Percentiles rank a stretch among this genome's conserved stretches.
Conservation (phyloP, 257 asterid genomes). For the Nicotiana obtusifolia region DNA sequence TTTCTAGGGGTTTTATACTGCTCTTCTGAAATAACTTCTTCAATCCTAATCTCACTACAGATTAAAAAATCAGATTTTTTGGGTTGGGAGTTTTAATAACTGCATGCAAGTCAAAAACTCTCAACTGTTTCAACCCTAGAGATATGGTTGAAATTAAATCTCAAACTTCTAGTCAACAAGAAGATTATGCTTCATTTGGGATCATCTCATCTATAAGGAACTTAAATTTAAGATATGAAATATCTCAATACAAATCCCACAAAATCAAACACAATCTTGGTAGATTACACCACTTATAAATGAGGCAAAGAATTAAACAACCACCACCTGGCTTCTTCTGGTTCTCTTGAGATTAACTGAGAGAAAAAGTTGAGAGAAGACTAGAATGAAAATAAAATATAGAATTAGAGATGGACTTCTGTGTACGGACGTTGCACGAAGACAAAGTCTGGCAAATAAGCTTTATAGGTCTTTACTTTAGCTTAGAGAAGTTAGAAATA, state of each 20-base stretch:
- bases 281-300: background rate
- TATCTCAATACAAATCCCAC: background rate
- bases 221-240: background rate
- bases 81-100: background rate
- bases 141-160: conserved; percentile 4
- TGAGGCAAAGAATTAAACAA: background rate
- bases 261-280: background rate
- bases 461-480: background rate
- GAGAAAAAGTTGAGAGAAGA: background rate
- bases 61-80: background rate
- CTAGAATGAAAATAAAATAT: background rate
- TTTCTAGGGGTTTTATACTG: background rate
- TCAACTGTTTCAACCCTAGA: background rate
- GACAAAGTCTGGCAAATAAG: background rate
- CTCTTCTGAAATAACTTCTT: background rate
- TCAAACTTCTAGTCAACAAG: background rate
- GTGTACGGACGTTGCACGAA: background rate
- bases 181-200: background rate
- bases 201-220: background rate
- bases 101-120: conserved; percentile 9
- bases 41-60: background rate
- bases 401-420: background rate
- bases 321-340: background rate
- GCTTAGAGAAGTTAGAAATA: background rate
- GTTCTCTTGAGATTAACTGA: background rate